Conservation (phyloP, 495 filamentous ascomycete genomes). For the Podospora anserina region DNA sequence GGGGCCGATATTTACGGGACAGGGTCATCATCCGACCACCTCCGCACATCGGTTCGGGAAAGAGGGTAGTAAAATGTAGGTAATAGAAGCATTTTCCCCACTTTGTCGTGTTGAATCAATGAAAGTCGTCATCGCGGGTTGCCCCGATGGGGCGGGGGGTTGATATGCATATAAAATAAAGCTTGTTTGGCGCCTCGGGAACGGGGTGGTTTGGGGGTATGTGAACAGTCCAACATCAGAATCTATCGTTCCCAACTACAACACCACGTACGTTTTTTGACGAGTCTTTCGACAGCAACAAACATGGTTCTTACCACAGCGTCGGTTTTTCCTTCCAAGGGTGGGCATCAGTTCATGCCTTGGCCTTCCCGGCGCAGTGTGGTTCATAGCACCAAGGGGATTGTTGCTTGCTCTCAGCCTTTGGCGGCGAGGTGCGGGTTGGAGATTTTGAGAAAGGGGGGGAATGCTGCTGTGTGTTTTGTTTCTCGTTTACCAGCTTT, state of each 20-base stretch:
- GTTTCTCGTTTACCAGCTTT: constrained; percentile 12
- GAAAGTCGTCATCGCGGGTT: not conserved
- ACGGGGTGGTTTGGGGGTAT: too few relatives aligned
- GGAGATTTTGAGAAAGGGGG: constrained; percentile 75
- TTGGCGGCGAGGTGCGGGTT: constrained; percentile 86
- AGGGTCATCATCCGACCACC: not conserved
- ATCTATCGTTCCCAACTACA: not conserved
- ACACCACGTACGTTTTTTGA: not conserved
- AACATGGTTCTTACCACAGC: constrained; percentile 43
- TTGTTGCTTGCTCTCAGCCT: constrained; percentile 88
- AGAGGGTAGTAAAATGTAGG: not conserved
- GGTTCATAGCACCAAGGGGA: constrained; percentile 89
- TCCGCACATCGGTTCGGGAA: not conserved
- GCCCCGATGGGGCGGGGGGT: too few relatives aligned
- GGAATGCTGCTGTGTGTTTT: constrained; percentile 80
- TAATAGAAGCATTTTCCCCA: not conserved
- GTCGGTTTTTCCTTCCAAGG: constrained; percentile 55
- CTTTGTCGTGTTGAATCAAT: not conserved
- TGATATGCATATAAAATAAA: not conserved
- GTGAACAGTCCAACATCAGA: too few relatives aligned
- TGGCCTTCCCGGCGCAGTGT: constrained; percentile 86
- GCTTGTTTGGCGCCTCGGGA: too few relatives aligned
- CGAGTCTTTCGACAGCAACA: not conserved
- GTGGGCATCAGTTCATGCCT: constrained; percentile 56
- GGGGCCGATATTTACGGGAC: not conserved